Base-by-base conservation (phyloP, 495 filamentous ascomycete genomes). In the Aspergillus cristatus region DNA sequence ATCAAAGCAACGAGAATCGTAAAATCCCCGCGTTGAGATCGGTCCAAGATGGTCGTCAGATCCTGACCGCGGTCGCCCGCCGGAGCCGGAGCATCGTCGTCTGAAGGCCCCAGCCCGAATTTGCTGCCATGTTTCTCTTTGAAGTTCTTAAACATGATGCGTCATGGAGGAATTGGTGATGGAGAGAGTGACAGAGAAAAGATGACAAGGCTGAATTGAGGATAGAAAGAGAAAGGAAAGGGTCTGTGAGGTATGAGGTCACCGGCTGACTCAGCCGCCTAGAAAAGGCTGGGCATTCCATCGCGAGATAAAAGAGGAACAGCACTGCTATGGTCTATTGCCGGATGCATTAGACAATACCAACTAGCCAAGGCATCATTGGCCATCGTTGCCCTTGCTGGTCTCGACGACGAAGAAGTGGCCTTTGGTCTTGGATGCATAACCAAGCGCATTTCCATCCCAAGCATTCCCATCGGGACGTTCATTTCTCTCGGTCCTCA, bases 381-480 rank as follows among this genome's bases (percentile, higher is more conserved):
- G 20, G 8, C 20, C 8, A 4, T 24, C 8, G 20, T 24, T 8
- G 20, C 20, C 20, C 8, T 35, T 51, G 35, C 51, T 71, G 38
- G 76, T 84, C 42, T 87, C 76, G 14, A 94, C 87, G 26, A 90
- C 78, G 41, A 94, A 90, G 54, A 79, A 94, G 45, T 66, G 71
- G 16, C 82, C 84, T 7, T 73, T 73, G 28, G 65, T 86, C 56
- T 77, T 73, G 18, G 71, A 63, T 1, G 86, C 82, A 14, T 69
- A 68, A 0, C 64, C 72, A 25, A 94, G 54, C 2, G 79, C 78
- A 63, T 90, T 74, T 70, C 84, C 87, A 53, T 75, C 61, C 59
- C 65, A 70, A 15, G 47, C 47, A 32, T 47, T 43, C n/a, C 56
- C 57, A 45, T 70, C 63, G 8, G 60, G 57, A n/a, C 38, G 50